Base-by-base conservation (phyloP, 2,329 filamentous ascomycete genomes). In the Ophiobolus disseminans region DNA sequence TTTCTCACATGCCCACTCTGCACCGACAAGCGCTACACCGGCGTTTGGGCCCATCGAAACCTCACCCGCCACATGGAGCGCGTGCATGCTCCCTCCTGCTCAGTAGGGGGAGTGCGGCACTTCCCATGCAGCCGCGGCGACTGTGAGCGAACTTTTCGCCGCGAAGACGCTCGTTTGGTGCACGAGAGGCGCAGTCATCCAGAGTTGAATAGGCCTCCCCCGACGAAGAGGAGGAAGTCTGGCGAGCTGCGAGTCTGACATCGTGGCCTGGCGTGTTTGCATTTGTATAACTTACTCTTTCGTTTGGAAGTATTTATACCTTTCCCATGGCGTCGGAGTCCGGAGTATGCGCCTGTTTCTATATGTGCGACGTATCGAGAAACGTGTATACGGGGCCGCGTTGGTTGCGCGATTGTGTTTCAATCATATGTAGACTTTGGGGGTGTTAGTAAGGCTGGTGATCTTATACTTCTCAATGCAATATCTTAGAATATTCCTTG, bases 161-260 rank as follows among this genome's bases (percentile, higher is more conserved):
- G 47, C 7, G 23, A 40, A 8, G 47, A 50, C 34, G 47, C 47
- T 23, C 23, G 25, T 2, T 21, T 50, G 13, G 35, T 50, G 4
- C 47, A 50, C 26, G 40, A 40, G 13, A 35, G 47, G 17, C 16
- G 31, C 22, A 50, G 40, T 26, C 47, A 50, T 36, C 47, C 47
- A 7, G 47, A 50, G 20, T 14, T 45, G 26, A 32, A 50, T 13
- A 17, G 36, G 11, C 41, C 47, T n/a, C 40, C 40, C 19, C 21
- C 47, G 17, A 45, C 30, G 20, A 45, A 40, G 20, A 32, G 47
- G 30, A 50, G 41, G 47, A 32, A 35, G 5, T 43, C 26, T 4
- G 40, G 41, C 7, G 46, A 44, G 8, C 28, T 34, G 4, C 34
- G n/a, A 40, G 34, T 8, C n/a, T n/a, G n/a, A n/a, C n/a, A n/a